A percentile compares a stretch with the other conserved stretches of the same genome.
Conservation (phyloP, 148 eudicot species). For the Rhododendron ferrugineum region DNA sequence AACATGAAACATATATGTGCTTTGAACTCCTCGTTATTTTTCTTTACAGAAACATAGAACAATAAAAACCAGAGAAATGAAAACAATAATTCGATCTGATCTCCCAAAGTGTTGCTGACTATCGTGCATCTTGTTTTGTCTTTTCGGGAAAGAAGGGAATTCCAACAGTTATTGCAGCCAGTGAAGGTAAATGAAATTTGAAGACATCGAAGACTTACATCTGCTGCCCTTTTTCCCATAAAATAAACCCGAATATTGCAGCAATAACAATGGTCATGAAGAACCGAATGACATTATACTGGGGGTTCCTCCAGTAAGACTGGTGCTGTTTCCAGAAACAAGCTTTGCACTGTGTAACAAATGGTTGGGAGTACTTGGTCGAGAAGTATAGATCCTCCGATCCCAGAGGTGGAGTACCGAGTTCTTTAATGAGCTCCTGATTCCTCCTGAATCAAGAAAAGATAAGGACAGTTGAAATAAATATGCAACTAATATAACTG, state of each 20-base stretch:
- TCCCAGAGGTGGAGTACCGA: conserved; percentile 31
- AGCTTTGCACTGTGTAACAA: conserved; percentile 43
- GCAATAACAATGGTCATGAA: conserved; percentile 33
- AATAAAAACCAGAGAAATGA: neutral
- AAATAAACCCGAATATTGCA: conserved; percentile 46
- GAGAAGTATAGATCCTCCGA: conserved; percentile 46
- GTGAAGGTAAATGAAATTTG: neutral
- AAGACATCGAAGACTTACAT: conserved; percentile 35
- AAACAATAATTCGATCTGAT: neutral
- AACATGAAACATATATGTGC: neutral
- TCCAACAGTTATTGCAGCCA: neutral
- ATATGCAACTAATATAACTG: neutral
- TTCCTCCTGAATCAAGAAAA: conserved; percentile 36
- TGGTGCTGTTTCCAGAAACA: conserved; percentile 68
- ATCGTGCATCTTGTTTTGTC: neutral
- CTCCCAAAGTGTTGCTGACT: neutral
- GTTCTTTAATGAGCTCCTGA: conserved; percentile 45
- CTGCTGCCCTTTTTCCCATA: conserved; percentile 47
- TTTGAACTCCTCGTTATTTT: neutral
- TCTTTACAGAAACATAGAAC: neutral
- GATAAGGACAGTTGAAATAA: neutral
- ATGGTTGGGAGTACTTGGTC: conserved; percentile 53
- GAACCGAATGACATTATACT: conserved; percentile 49
- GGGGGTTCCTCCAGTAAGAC: conserved; percentile 79
- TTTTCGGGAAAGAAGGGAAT: neutral